phyloP scores from a whole-genome alignment of 164 flowering plant species.

The Aristolochia contorta region DNA sequence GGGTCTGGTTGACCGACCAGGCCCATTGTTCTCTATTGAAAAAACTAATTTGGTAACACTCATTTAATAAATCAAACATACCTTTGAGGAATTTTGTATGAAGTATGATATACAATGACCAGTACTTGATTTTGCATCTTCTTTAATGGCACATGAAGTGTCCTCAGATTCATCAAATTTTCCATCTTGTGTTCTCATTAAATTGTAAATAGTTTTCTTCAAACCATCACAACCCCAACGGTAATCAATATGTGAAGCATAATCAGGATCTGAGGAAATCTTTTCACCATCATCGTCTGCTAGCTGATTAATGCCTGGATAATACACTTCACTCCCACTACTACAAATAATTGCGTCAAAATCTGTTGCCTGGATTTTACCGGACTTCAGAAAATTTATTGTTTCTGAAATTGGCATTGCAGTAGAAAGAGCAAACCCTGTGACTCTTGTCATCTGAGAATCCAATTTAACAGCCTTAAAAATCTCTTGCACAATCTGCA shows the following conservation, averaged over 20 bases:
- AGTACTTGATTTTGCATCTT: slow-evolving; percentile 57
- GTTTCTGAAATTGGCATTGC: slow-evolving; percentile 75
- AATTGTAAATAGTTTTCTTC: slow-evolving; percentile 70
- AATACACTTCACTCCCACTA: slow-evolving; percentile 89
- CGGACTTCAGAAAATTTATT: slow-evolving; percentile 46
- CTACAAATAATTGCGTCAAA: slow-evolving; percentile 88
- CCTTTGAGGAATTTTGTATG: slow-evolving; percentile 65
- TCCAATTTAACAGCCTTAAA: slow-evolving; percentile 54
- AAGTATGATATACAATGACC: slow-evolving; percentile 62
- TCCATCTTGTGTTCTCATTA: slow-evolving; percentile 49
- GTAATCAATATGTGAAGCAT: slow-evolving; percentile 76
- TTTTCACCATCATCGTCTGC: slow-evolving; percentile 36
- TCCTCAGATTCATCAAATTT: slow-evolving; percentile 9
- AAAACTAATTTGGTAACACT: background rate
- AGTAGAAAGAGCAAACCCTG: slow-evolving; percentile 75
- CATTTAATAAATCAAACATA: slow-evolving; percentile 6
- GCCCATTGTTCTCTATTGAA: too few relatives aligned
- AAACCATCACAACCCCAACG: slow-evolving; percentile 89
- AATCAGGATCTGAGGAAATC: slow-evolving; percentile 62
- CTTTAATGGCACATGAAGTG: slow-evolving; percentile 33
- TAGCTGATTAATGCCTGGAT: slow-evolving; percentile 44
- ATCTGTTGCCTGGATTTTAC: slow-evolving; percentile 50
- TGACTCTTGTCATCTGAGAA: slow-evolving; percentile 33
- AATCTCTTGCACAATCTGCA: slow-evolving; percentile 45
- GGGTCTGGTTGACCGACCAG: too few relatives aligned